Evolutionary conservation across 345 rosid species (phyloP).

Genomic region (Citropsis articulata): DNA sequence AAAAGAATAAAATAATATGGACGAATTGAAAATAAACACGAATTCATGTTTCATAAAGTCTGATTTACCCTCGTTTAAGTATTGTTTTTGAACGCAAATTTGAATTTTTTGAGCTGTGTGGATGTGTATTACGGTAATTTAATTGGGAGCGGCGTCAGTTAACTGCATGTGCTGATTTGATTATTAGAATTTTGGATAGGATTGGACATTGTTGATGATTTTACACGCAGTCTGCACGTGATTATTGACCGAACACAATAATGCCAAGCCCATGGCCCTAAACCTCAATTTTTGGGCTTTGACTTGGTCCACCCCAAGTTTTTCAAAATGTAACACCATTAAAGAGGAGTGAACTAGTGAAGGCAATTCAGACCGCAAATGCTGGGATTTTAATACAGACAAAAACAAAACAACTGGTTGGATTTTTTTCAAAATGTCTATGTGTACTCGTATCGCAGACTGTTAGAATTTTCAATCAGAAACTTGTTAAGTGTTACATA

Average conservation of each 20-base stretch:
- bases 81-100: background rate
- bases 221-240: background rate
- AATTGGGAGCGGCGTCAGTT: background rate
- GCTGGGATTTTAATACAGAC: no score
- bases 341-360: no score
- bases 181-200: background rate
- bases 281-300: background rate
- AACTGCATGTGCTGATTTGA: background rate
- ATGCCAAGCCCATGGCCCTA: no score
- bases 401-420: no score
- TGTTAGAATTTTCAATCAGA: no score
- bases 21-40: background rate
- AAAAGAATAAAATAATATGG: background rate
- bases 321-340: no score
- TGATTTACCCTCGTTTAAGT: slow-evolving; percentile 9
- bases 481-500: no score
- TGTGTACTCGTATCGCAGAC: no score
- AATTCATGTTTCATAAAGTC: background rate
- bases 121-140: background rate
- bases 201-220: background rate
- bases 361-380: no score
- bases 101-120: background rate
- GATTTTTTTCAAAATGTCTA: no score
- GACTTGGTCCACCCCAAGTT: background rate
- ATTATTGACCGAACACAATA: background rate